phyloP scores from a whole-genome alignment of 73 alveolate species.

The Blepharisma stoltei region DNA sequence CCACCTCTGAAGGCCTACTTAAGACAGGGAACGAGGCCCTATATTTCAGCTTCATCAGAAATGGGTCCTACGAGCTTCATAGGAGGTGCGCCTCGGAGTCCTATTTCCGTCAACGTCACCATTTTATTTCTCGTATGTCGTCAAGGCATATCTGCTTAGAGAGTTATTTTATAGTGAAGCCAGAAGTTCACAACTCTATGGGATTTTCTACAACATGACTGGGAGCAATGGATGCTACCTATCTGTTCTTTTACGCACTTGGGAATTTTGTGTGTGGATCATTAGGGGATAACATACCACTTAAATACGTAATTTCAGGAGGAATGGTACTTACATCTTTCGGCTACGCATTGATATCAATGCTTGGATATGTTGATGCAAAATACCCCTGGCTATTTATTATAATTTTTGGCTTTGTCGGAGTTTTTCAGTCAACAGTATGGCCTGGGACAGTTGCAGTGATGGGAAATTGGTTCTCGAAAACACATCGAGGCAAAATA shows the following conservation, averaged over 20 bases:
- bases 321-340: not conserved
- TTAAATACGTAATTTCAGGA: conserved; percentile 22
- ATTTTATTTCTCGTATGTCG: not conserved
- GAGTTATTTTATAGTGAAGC: not conserved
- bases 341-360: not conserved
- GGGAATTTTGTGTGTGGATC: conserved; percentile 57
- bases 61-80: too few species aligned
- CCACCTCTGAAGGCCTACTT: too few species aligned
- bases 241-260: conserved; percentile 41
- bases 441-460: conserved; percentile 65
- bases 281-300: conserved; percentile 51
- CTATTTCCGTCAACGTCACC: too few species aligned
- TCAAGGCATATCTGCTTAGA: conserved; percentile 21
- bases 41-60: too few species aligned
- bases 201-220: conserved; percentile 29
- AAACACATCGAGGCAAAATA: conserved; percentile 48
- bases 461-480: conserved; percentile 65
- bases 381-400: conserved; percentile 27
- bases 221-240: conserved; percentile 55
- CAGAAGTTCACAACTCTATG: not conserved
- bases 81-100: too few species aligned
- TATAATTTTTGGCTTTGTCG: conserved; percentile 46
- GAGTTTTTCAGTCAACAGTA: conserved; percentile 58
- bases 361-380: conserved; percentile 30
- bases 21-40: too few species aligned